phyloP scores from a whole-genome alignment of 495 filamentous ascomycete species.

The Xylaria cubensis region DNA sequence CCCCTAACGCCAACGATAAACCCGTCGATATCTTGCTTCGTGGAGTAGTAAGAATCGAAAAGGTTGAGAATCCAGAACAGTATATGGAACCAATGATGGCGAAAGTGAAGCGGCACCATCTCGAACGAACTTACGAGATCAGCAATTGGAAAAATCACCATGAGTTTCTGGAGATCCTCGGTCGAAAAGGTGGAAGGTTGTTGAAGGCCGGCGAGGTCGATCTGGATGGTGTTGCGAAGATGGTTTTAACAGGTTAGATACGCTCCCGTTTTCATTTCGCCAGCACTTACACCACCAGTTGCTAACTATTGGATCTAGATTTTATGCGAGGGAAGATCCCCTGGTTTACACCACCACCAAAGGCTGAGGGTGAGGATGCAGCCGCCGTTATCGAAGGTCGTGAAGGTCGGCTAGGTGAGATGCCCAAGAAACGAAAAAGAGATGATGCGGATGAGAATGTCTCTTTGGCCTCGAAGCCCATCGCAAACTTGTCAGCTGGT shows the following conservation, averaged over 20 bases:
- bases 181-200: constrained; percentile 84
- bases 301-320: constrained; percentile 52
- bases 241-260: constrained; percentile 70
- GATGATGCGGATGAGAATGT: constrained; percentile 53
- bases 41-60: constrained; percentile 92
- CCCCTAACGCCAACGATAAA: constrained; percentile 79
- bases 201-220: constrained; percentile 92
- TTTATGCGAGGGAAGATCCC: constrained; percentile 94
- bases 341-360: constrained; percentile 88
- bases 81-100: constrained; percentile 86
- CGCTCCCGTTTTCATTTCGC: neutral
- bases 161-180: constrained; percentile 85
- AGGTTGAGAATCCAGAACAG: constrained; percentile 92
- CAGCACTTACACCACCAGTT: constrained; percentile 43
- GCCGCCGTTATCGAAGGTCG: constrained; percentile 63
- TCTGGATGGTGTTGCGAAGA: constrained; percentile 91
- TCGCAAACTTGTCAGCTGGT: constrained; percentile 39
- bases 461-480: constrained; percentile 20
- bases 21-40: constrained; percentile 89
- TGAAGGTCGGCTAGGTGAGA: constrained; percentile 63
- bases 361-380: constrained; percentile 57
- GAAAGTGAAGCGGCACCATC: constrained; percentile 81
- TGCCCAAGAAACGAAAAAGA: constrained; percentile 64
- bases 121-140: constrained; percentile 92
- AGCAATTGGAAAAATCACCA: constrained; percentile 74